phyloP scores from a whole-genome alignment of 495 filamentous ascomycete species.

The Aspergillus incahuasiensis region DNA sequence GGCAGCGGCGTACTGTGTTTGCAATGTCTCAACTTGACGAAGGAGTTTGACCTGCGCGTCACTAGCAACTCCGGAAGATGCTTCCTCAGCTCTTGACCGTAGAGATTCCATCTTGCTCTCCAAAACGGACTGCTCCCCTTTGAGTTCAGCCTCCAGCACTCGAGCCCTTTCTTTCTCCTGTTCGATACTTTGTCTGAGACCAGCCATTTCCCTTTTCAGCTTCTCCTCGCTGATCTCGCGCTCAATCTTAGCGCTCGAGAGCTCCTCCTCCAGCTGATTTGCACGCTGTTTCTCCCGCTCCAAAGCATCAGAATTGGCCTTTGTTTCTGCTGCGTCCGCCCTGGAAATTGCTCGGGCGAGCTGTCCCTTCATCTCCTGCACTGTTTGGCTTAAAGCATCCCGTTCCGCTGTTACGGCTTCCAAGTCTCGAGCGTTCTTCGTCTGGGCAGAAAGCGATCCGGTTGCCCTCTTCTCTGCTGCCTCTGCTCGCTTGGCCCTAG shows the following conservation, averaged over 20 bases:
- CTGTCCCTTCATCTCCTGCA: constrained; percentile 66
- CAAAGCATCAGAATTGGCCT: constrained; percentile 61
- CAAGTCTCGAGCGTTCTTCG: constrained; percentile 65
- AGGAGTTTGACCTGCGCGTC: constrained; percentile 88
- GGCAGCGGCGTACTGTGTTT: constrained; percentile 90
- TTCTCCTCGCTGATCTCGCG: constrained; percentile 68
- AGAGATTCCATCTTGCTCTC: constrained; percentile 90
- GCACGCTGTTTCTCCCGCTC: constrained; percentile 64
- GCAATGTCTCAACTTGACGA: constrained; percentile 90
- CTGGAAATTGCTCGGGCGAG: constrained; percentile 63
- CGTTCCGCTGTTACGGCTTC: constrained; percentile 61
- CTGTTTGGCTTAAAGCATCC: constrained; percentile 58
- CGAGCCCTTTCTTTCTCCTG: constrained; percentile 69
- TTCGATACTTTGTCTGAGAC: constrained; percentile 65
- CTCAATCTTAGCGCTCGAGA: constrained; percentile 69
- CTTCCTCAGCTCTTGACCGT: constrained; percentile 82
- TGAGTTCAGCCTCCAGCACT: constrained; percentile 71
- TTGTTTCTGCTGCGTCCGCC: constrained; percentile 62
- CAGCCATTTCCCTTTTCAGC: constrained; percentile 61
- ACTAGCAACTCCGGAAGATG: constrained; percentile 71
- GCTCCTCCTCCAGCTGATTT: constrained; percentile 65
- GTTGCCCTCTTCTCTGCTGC: constrained; percentile 60
- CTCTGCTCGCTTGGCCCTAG: constrained; percentile 59
- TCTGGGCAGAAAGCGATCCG: constrained; percentile 61
- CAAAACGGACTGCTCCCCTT: constrained; percentile 70